phyloP scores from a whole-genome alignment of 2,329 filamentous ascomycete genomes.

The Apiospora kogelbergensis region DNA sequence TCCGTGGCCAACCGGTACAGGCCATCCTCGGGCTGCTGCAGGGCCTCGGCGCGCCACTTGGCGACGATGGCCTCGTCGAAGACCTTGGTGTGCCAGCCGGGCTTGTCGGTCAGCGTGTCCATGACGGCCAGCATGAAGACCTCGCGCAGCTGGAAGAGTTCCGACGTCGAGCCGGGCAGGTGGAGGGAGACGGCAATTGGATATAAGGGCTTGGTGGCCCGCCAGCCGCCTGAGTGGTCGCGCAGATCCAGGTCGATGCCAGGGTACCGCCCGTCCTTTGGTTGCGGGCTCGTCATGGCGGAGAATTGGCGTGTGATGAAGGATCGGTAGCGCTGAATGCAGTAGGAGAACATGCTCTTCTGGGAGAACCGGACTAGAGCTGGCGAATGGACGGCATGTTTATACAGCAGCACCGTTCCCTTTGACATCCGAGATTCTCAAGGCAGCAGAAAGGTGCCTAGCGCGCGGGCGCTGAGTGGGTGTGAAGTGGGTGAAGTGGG shows the following conservation, averaged over 20 bases:
- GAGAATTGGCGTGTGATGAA: neutral
- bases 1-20: conserved; percentile 3
- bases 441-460: neutral
- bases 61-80: conserved; percentile 32
- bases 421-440: neutral
- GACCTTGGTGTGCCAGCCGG: conserved; percentile 35
- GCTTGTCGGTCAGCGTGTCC: conserved; percentile 35
- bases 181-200: neutral
- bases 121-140: conserved; percentile 33
- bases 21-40: conserved; percentile 23
- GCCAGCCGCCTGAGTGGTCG: neutral
- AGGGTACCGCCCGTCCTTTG: neutral
- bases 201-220: conserved; percentile 1
- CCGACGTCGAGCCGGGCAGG: neutral
- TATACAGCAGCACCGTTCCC: neutral
- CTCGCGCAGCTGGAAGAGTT: conserved; percentile 30
- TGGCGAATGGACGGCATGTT: neutral
- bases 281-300: neutral
- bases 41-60: conserved; percentile 33
- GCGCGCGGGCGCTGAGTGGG: neutral
- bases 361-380: neutral
- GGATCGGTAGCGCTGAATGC: neutral
- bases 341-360: neutral
- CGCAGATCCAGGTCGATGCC: neutral
- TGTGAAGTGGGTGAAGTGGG: too few species aligned